Conservation (phyloP, 306 rosid genomes). For the Castanea sativa region DNA sequence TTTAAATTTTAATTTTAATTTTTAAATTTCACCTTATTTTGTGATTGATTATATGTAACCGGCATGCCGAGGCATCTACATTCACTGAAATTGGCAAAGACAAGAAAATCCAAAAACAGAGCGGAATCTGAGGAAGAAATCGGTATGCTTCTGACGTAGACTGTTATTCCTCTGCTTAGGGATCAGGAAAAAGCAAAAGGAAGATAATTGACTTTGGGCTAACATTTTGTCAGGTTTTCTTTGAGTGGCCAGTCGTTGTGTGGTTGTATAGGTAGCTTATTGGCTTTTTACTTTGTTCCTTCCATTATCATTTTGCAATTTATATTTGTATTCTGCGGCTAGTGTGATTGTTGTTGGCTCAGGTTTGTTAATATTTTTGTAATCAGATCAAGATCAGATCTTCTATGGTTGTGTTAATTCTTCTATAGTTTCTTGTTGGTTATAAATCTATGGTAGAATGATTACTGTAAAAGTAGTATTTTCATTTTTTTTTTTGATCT, state of each 20-base stretch:
- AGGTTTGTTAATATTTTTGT: slow-evolving; percentile 86
- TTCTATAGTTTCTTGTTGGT: slow-evolving; percentile 40
- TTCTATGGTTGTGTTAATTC: slow-evolving; percentile 55
- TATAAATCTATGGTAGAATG: slow-evolving; percentile 27
- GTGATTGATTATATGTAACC: slow-evolving; percentile 65
- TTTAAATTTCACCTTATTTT: slow-evolving; percentile 12
- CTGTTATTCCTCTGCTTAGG: slow-evolving; percentile 65
- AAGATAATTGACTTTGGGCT: slow-evolving; percentile 73
- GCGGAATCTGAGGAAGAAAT: slow-evolving; percentile 37
- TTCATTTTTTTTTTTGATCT: background rate
- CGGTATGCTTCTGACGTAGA: slow-evolving; percentile 83
- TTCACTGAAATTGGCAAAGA: slow-evolving; percentile 40
- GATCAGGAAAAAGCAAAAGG: slow-evolving; percentile 49
- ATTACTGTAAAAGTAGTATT: background rate
- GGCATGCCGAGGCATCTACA: slow-evolving; percentile 47
- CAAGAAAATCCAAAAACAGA: slow-evolving; percentile 30
- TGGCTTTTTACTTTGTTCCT: slow-evolving; percentile 24
- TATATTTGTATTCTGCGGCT: slow-evolving; percentile 73
- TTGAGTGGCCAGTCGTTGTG: slow-evolving; percentile 64
- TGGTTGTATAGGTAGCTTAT: slow-evolving; percentile 84
- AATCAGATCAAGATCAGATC: slow-evolving; percentile 57
- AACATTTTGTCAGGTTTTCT: slow-evolving; percentile 65
- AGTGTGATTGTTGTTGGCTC: slow-evolving; percentile 77
- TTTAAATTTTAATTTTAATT: slow-evolving; percentile 24
- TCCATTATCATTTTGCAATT: slow-evolving; percentile 34